Base-by-base conservation (phyloP, 1,139 yeast species). In the Arxiozyma bovina region DNA sequence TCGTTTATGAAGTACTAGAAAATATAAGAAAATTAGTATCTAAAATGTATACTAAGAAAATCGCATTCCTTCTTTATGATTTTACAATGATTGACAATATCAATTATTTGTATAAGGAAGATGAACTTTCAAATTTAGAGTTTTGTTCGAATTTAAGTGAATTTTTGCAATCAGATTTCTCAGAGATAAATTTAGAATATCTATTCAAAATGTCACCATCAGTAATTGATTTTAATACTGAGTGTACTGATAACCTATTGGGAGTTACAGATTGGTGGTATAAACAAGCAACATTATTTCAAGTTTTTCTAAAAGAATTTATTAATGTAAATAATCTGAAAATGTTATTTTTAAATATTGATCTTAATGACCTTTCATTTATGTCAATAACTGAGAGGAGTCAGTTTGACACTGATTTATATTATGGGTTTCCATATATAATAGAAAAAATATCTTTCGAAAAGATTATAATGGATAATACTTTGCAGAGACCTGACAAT, bases 61-160 rank as follows among this genome's bases (percentile, higher is more conserved):
- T 77, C 43, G 75, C 76, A 0, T 63, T 65, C 48, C 71, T 71
- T 45, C 58, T 82, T 48, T 73, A 74, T 4, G 82, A 81, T 52
- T 68, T 72, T 54, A 73, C 76, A 45, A 71, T 77, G 0, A 73
- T 78, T 23, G 79, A 77, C 48, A 63, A 76, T 38, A 63, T 77
- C 48, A 75, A 73, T 52, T 81, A 74, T 59, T 60, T 77, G 7
- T 73, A 78, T 55, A 66, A 72, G 52, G 77, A 73, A 42, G 54
- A 58, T 0, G 61, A 60, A 2, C 58, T 58, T 4, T 65, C 75
- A 1, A 70, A 79, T 0, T 73, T 76, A 72, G 75, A 75, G n/a
- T 83, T 79, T 57, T 73, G 76, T 15, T 69, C 78, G 0, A 63
- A 63, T 1, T 62, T 65, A 20, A 64, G 75, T 42, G 70, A 70